phyloP scores from a whole-genome alignment of 225 moss, liverwort and hornwort species.

The Antitrichia curtipendula region DNA sequence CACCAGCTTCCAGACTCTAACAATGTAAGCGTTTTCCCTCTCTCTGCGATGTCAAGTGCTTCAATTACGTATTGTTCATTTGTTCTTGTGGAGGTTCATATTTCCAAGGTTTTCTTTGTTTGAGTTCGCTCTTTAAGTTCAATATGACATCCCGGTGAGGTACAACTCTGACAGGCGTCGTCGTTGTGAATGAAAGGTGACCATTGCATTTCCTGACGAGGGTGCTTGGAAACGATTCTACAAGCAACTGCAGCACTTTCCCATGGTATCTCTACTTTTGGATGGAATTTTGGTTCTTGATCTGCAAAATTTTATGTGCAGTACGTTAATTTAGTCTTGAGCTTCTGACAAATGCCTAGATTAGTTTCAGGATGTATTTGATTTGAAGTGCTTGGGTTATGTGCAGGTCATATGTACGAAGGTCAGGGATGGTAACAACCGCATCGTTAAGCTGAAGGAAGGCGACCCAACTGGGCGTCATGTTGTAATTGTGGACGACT shows the following conservation, averaged over 20 bases:
- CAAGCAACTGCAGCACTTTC: slow-evolving; percentile 99
- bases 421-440: slow-evolving; percentile 83
- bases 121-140: background rate
- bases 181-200: slow-evolving; percentile 38
- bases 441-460: slow-evolving; percentile 86
- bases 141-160: background rate
- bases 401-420: slow-evolving; percentile 84
- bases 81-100: background rate
- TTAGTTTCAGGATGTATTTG: background rate
- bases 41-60: background rate
- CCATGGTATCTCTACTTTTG: slow-evolving; percentile 35
- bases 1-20: slow-evolving; percentile 96
- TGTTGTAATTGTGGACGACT: slow-evolving; percentile 95
- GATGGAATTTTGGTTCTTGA: background rate
- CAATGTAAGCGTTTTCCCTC: slow-evolving; percentile 29
- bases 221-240: slow-evolving; percentile 99
- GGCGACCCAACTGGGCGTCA: slow-evolving; percentile 87
- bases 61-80: background rate
- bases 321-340: background rate
- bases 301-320: background rate
- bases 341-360: background rate
- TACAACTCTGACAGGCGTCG: background rate
- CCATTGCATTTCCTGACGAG: slow-evolving; percentile 97
- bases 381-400: background rate
- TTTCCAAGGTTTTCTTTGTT: background rate